Percentiles rank a stretch among this genome's conserved stretches.
Evolutionary conservation across 345 rosid genomes (phyloP).

Genomic region (Camelina sativa): DNA sequence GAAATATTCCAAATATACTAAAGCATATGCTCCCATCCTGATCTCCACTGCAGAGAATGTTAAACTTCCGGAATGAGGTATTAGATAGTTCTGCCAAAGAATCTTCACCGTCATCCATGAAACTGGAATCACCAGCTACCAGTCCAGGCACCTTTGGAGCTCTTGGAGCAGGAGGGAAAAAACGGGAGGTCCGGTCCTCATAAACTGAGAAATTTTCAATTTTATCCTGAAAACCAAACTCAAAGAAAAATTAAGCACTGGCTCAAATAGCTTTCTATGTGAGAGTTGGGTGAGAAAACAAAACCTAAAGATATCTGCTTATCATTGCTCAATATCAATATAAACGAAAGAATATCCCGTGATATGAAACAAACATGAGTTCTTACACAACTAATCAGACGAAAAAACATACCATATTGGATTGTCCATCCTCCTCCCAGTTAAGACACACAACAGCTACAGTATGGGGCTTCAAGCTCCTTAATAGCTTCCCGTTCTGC

Average conservation of each 20-base stretch:
- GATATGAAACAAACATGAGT: conserved; percentile 7
- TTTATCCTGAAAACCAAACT: conserved; percentile 53
- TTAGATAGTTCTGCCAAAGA: conserved; percentile 77
- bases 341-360: background rate
- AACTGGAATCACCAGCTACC: conserved; percentile 79
- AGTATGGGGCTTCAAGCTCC: conserved; percentile 72
- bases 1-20: conserved; percentile 92
- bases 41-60: conserved; percentile 87
- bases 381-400: conserved; percentile 1
- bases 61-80: conserved; percentile 79
- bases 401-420: conserved; percentile 48
- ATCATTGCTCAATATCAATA: background rate
- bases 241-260: background rate
- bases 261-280: background rate
- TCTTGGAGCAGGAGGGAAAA: conserved; percentile 92
- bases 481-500: conserved; percentile 81
- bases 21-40: conserved; percentile 84
- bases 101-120: conserved; percentile 84
- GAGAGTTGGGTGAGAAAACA: background rate
- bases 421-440: conserved; percentile 81
- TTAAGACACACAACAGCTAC: conserved; percentile 83
- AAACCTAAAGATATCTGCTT: background rate
- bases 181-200: conserved; percentile 87
- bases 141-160: conserved; percentile 80
- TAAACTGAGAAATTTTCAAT: conserved; percentile 49